phyloP scores from a whole-genome alignment of 164 flowering plant species.

The Aristolochia californica region DNA sequence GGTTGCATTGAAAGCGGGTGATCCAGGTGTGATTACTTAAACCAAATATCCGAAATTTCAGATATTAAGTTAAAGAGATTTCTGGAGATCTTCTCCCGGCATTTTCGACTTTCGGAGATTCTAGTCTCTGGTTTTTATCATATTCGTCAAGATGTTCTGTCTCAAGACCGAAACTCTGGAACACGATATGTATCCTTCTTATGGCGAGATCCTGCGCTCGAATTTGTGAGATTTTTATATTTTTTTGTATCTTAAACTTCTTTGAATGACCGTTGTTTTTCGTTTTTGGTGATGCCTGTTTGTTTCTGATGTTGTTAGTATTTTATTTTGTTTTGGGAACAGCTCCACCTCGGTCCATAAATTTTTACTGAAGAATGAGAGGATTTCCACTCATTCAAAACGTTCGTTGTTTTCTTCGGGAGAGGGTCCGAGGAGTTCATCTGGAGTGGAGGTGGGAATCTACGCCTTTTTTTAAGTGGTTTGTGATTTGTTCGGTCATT shows the following conservation, averaged over 20 bases:
- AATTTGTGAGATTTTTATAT: slow-evolving; percentile 6
- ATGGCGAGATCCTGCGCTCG: slow-evolving; percentile 5
- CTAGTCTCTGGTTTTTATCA: not conserved
- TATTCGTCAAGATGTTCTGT: slow-evolving; percentile 14
- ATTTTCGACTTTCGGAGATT: not conserved
- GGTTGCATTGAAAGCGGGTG: too few relatives aligned
- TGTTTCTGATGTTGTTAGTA: not conserved
- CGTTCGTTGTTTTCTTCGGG: slow-evolving; percentile 11
- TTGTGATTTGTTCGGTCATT: not conserved
- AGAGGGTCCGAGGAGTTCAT: slow-evolving; percentile 9
- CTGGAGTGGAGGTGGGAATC: slow-evolving; percentile 11
- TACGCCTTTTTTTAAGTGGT: too few relatives aligned
- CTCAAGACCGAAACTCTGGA: slow-evolving; percentile 16
- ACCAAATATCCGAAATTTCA: not conserved
- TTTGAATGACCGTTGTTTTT: not conserved
- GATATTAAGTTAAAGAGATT: too few relatives aligned
- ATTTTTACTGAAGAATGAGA: slow-evolving; percentile 4
- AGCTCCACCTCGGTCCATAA: slow-evolving; percentile 13
- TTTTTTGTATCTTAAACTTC: not conserved
- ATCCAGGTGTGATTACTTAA: too few relatives aligned
- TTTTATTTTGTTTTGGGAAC: not conserved
- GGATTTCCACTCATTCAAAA: slow-evolving; percentile 5
- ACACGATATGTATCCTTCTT: slow-evolving; percentile 9
- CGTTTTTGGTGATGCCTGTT: not conserved
- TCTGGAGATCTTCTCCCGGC: too few relatives aligned